Percentiles rank a stretch among this genome's conserved stretches.
These are phyloP conservation scores for Parietaria judaica DNA, from an alignment of 306 rosid genomes.

Conservation along the genomic window DNA sequence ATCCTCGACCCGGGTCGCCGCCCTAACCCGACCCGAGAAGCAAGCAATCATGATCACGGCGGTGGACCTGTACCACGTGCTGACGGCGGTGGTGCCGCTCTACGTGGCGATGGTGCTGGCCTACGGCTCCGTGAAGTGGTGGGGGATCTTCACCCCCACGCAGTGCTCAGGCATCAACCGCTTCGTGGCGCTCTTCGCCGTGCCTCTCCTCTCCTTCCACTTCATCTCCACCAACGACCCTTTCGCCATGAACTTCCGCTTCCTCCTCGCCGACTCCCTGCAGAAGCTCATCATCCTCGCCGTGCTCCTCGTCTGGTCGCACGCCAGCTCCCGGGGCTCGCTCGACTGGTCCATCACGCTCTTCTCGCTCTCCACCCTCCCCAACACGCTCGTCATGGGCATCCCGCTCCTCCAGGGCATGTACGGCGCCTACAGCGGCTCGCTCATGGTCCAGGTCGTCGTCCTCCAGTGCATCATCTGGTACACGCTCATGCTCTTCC, in stretches of 20 bases:
- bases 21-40: no score
- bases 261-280: constrained; percentile 69
- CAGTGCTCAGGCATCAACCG: constrained; percentile 88
- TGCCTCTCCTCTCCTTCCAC: constrained; percentile 76
- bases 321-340: constrained; percentile 47
- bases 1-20: no score
- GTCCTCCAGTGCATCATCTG: constrained; percentile 77
- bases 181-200: constrained; percentile 81
- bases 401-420: constrained; percentile 70
- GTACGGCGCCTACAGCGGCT: constrained; percentile 57
- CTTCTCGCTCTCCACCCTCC: constrained; percentile 71
- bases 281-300: constrained; percentile 50
- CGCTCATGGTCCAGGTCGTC: constrained; percentile 68
- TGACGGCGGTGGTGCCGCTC: constrained; percentile 75
- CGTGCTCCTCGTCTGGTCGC: constrained; percentile 45
- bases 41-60: constrained; percentile 40
- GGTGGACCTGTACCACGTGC: constrained; percentile 68
- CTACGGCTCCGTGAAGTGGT: constrained; percentile 83
- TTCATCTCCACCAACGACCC: constrained; percentile 81
- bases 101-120: constrained; percentile 84
- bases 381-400: constrained; percentile 84
- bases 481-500: constrained; percentile 76
- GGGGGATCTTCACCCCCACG: constrained; percentile 80
- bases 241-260: constrained; percentile 63
- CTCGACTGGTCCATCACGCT: constrained; percentile 75